Base-by-base conservation (phyloP, 2,329 filamentous ascomycete species). In the Exophiala spinifera region DNA sequence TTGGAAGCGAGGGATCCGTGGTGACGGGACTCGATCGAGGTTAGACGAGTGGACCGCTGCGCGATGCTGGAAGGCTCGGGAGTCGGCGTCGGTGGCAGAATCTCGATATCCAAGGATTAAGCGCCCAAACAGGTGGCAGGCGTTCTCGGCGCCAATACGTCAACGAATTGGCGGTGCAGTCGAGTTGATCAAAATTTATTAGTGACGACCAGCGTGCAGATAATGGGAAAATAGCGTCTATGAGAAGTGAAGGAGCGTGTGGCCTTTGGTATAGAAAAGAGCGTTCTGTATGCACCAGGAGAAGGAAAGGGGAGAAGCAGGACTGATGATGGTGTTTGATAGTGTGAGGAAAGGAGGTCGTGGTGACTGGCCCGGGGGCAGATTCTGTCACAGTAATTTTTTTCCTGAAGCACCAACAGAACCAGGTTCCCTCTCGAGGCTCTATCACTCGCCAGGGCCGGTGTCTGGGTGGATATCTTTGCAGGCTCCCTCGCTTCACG, bases 31-130 rank as follows among this genome's bases (percentile, higher is more conserved):
- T 51, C 55, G 51, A 21, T 51, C 39, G 47, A 17, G 14, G 31
- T 46, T 39, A 43, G 48, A 21, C 42, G 37, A 39, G 21, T 51
- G 46, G 33, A 34, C 53, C 49, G 53, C 36, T 44, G 53, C 46
- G 46, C 46, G 49, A 31, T 44, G 53, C 46, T 46, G 34, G 25
- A 40, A 52, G 40, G 55, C 54, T 50, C 46, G 51, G 55, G 57
- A 55, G 55, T 49, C 57, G 57, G 57, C 57, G n/a, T 55, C 57
- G 55, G 57, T 52, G 54, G 57, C 52, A 46, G 33, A 48, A 39
- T 43, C 37, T 55, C 45, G 49, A 57, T 46, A 46, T 46, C 51
- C 61, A 61, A 56, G 61, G 56, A 61, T 59, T 63, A 63, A 63
- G 61, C 61, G 61, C 61, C 57, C 51, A 46, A 28, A 31, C 25